Percentiles rank a stretch among this genome's conserved stretches.
Evolutionary conservation across 139 green algal genomes (phyloP).

Genomic region (Monoraphidium neglectum): DNA sequence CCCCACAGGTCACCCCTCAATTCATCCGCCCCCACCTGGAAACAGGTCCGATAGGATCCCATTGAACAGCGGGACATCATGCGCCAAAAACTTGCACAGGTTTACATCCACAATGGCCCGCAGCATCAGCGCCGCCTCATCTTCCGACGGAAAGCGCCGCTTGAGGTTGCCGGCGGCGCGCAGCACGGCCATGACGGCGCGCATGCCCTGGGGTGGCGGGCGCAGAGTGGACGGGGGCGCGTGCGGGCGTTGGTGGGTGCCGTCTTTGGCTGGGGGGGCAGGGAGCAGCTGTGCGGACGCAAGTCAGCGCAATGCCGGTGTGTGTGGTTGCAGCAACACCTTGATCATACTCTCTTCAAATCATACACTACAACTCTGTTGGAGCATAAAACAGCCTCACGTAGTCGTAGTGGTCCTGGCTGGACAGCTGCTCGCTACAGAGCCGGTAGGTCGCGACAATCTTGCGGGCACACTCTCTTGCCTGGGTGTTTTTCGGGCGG

Average conservation of each 20-base stretch:
- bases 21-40: conserved; percentile 49
- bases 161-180: conserved; percentile 68
- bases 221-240: no score
- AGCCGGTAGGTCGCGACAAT: conserved; percentile 87
- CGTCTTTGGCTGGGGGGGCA: no score
- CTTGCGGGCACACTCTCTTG: conserved; percentile 71
- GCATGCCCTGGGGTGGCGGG: conserved; percentile 74
- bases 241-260: no score
- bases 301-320: no score
- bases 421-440: conserved; percentile 83
- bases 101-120: conserved; percentile 80
- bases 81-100: conserved; percentile 86
- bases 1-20: no score
- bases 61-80: conserved; percentile 83
- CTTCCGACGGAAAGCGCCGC: conserved; percentile 45
- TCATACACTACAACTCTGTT: no score
- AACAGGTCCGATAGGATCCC: conserved; percentile 79
- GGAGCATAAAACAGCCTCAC: conserved; percentile 18
- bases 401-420: conserved; percentile 86
- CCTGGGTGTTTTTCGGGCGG: conserved; percentile 32
- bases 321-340: no score
- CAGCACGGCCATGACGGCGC: conserved; percentile 79
- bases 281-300: no score
- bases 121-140: conserved; percentile 78
- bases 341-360: no score